Percentiles rank a stretch among this genome's conserved stretches.
phyloP scores from a whole-genome alignment of 2,329 filamentous ascomycete genomes.

The Aspergillus sp. region DNA sequence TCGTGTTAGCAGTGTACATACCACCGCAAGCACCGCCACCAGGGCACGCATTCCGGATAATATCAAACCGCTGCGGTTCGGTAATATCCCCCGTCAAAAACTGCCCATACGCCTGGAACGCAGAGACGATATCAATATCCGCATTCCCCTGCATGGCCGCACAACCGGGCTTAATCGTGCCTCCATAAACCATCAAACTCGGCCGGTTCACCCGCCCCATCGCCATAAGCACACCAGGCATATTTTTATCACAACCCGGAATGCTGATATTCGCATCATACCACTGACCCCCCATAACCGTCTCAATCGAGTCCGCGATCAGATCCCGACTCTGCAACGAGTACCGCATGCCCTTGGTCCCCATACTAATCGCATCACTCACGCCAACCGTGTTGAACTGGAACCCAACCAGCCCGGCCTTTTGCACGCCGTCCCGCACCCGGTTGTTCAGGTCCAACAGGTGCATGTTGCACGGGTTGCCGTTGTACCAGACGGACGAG shows the following conservation, averaged over 20 bases:
- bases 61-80: constrained; percentile 81
- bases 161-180: constrained; percentile 87
- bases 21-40: constrained; percentile 73
- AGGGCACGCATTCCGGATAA: constrained; percentile 49
- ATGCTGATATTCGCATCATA: constrained; percentile 97
- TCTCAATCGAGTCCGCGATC: constrained; percentile 97
- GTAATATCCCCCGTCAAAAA: constrained; percentile 87
- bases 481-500: constrained; percentile 95
- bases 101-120: constrained; percentile 96
- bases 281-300: constrained; percentile 98
- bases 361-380: constrained; percentile 97
- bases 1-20: constrained; percentile 69
- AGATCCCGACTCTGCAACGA: constrained; percentile 90
- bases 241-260: constrained; percentile 99
- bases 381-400: constrained; percentile 99
- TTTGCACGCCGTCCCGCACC: constrained; percentile 64
- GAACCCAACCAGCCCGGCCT: constrained; percentile 79
- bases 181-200: constrained; percentile 95
- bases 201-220: constrained; percentile 94
- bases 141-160: constrained; percentile 65
- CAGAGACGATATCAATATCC: constrained; percentile 87
- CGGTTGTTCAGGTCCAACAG: constrained; percentile 78
- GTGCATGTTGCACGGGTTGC: constrained; percentile 99
- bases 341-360: constrained; percentile 93
- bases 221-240: constrained; percentile 86